Percentiles rank a stretch among this genome's conserved stretches.
phyloP scores from a whole-genome alignment of 2,329 filamentous ascomycete species.

The Penicillium sp. region DNA sequence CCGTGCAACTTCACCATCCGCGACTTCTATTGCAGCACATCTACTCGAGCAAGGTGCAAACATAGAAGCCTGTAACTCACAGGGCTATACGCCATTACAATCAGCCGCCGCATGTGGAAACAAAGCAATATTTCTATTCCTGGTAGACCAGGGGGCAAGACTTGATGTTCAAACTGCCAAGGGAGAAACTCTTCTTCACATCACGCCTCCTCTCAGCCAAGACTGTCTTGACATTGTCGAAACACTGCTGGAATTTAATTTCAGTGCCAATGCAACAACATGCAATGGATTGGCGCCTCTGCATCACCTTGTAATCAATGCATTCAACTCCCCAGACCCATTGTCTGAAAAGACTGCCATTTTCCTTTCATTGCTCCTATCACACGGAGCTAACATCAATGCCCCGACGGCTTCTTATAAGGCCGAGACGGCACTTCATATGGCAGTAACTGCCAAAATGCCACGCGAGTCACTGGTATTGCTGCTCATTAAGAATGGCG shows the following conservation, averaged over 20 bases:
- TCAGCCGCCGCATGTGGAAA: conserved; percentile 31
- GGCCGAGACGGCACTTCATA: conserved; percentile 30
- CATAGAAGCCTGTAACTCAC: conserved; percentile 28
- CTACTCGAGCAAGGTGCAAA: conserved; percentile 30
- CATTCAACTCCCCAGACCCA: neutral
- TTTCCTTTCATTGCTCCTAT: conserved; percentile 24
- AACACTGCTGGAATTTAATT: conserved; percentile 12
- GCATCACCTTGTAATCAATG: conserved; percentile 9
- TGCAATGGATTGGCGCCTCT: conserved; percentile 26
- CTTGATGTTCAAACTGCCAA: conserved; percentile 27
- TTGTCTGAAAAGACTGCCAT: neutral
- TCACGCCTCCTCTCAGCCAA: conserved; percentile 26
- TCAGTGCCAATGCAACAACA: conserved; percentile 21
- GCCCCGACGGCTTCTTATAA: conserved; percentile 6
- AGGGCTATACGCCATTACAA: conserved; percentile 34
- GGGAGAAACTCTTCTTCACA: conserved; percentile 32
- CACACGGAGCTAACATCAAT: conserved; percentile 27
- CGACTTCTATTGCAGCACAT: conserved; percentile 21
- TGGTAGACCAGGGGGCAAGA: conserved; percentile 28
- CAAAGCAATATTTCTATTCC: conserved; percentile 27
- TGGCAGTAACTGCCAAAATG: conserved; percentile 23
- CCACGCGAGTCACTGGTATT: conserved; percentile 21
- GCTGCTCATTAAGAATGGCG: conserved; percentile 26
- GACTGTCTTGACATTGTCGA: conserved; percentile 31
- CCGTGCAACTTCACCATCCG: conserved; percentile 4